These are phyloP conservation scores for Mucor lusitanicus DNA, from an alignment of 371 early-diverging fungal genomes.

Conservation along the genomic window DNA sequence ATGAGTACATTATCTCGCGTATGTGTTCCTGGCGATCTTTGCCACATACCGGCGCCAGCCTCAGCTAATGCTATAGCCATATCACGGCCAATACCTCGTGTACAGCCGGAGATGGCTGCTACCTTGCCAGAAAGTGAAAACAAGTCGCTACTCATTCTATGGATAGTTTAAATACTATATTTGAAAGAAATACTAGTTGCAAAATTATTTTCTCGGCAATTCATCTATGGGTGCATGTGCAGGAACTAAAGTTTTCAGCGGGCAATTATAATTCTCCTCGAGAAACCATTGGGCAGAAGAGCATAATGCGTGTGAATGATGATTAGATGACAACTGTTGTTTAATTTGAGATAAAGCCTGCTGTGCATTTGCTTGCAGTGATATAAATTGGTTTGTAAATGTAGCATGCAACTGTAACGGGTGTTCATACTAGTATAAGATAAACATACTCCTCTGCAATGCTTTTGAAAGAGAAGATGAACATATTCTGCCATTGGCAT, in stretches of 20 bases:
- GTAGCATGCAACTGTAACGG: no score
- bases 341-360: no score
- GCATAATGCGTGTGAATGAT: no score
- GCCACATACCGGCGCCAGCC: slow-evolving; percentile 34
- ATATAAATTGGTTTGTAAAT: no score
- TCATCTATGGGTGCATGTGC: neutral
- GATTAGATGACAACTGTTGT: no score
- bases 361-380: no score
- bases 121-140: slow-evolving; percentile 32
- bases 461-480: no score
- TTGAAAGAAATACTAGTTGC: neutral
- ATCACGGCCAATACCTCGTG: slow-evolving; percentile 32
- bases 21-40: neutral
- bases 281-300: neutral
- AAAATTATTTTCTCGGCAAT: neutral
- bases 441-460: no score
- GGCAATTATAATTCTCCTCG: neutral
- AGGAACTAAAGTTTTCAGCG: neutral
- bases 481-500: no score
- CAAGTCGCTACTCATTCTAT: slow-evolving; percentile 2
- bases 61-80: slow-evolving; percentile 39
- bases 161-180: neutral
- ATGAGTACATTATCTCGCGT: neutral
- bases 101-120: slow-evolving; percentile 34
- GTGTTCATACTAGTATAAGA: no score